These are phyloP conservation scores for Brassica rapa DNA, from an alignment of 345 rosid species.

Conservation along the genomic window DNA sequence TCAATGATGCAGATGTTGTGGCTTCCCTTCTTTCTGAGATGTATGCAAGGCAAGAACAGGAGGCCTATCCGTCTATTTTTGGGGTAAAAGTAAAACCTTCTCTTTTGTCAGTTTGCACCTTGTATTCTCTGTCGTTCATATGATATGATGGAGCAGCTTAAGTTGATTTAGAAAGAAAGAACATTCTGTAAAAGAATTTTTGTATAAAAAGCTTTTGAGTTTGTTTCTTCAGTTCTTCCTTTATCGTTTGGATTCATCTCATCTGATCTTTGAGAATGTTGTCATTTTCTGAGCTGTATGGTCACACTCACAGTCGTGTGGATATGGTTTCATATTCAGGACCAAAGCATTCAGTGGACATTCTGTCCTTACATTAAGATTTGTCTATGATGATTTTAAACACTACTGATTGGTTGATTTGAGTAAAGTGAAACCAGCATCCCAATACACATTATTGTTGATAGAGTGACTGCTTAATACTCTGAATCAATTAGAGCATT, in stretches of 20 bases:
- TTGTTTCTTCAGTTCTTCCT: not conserved
- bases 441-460: too few relatives aligned
- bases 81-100: not conserved
- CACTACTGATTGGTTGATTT: too few relatives aligned
- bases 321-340: too few relatives aligned
- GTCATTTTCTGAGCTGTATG: too few relatives aligned
- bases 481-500: too few relatives aligned
- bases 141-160: constrained; percentile 6
- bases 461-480: too few relatives aligned
- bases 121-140: constrained; percentile 20
- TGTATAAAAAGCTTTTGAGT: not conserved
- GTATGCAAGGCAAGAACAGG: not conserved
- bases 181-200: not conserved
- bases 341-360: too few relatives aligned
- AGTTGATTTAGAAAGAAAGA: not conserved
- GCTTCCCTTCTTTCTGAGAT: not conserved
- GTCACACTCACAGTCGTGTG: too few relatives aligned
- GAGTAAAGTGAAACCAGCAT: too few relatives aligned
- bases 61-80: constrained; percentile 3
- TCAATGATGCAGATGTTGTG: not conserved
- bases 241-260: not conserved
- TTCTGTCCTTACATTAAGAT: too few relatives aligned
- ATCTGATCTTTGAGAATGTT: not conserved
- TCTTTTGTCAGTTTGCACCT: constrained; percentile 11
- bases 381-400: too few relatives aligned